Conservation (phyloP, 352 stramenopile species). For the Phytophthora meadii region DNA sequence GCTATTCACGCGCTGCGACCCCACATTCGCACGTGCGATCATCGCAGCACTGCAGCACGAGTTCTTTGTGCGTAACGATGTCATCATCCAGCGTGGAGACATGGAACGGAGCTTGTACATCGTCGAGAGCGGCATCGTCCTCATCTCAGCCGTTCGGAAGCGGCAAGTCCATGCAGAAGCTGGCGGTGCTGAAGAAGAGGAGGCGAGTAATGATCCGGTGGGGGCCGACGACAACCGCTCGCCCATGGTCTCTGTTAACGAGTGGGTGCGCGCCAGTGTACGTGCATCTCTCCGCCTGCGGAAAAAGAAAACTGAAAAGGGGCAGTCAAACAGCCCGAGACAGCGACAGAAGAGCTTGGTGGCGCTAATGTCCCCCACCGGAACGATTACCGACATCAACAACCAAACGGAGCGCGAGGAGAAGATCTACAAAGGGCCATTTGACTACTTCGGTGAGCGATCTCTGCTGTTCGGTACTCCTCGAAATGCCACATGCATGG, state of each 20-base stretch:
- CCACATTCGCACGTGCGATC: conserved; percentile 64
- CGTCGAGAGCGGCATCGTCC: conserved; percentile 73
- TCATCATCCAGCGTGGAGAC: conserved; percentile 77
- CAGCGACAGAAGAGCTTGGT: conserved; percentile 29
- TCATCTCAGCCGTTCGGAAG: conserved; percentile 56
- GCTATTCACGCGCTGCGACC: conserved; percentile 66
- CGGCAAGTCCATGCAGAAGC: neutral
- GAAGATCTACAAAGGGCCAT: conserved; percentile 77
- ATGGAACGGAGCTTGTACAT: conserved; percentile 69
- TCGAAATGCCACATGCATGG: conserved; percentile 70
- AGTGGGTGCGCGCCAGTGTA: conserved; percentile 36
- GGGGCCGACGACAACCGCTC: conserved; percentile 18
- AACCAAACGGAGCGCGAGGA: conserved; percentile 44
- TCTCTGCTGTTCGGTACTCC: conserved; percentile 77
- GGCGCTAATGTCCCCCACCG: conserved; percentile 30
- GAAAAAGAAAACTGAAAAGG: conserved; percentile 18
- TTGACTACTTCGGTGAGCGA: conserved; percentile 81
- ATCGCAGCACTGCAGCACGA: conserved; percentile 74
- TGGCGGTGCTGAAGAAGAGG: conserved; percentile 2
- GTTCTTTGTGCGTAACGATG: conserved; percentile 76
- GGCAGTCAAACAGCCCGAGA: neutral
- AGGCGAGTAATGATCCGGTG: conserved; percentile 12
- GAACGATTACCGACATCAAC: conserved; percentile 40
- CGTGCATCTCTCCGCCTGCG: conserved; percentile 17
- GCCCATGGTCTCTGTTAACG: conserved; percentile 38